Percentiles rank a stretch among this genome's conserved stretches.
phyloP scores from a whole-genome alignment of 345 rosid species.

The Linum trigynum region DNA sequence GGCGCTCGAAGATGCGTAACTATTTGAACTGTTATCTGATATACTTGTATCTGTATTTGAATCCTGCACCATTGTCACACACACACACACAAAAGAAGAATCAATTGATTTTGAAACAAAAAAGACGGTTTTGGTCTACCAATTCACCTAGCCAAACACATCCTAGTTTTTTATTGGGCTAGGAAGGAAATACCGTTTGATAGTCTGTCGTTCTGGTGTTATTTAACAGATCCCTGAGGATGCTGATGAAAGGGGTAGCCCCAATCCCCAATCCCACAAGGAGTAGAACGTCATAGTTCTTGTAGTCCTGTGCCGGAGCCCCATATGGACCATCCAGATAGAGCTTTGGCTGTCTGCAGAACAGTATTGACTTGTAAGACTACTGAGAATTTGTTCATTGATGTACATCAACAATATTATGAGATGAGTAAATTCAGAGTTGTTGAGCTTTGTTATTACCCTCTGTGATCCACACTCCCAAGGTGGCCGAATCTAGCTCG shows the following conservation, averaged over 20 bases:
- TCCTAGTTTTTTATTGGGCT: neutral
- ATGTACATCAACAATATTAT: too few relatives aligned
- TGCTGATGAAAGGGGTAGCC: slow-evolving; percentile 3
- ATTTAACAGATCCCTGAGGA: neutral
- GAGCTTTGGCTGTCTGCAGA: neutral
- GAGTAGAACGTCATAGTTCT: neutral
- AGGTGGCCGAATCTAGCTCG: too few relatives aligned
- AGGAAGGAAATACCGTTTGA: slow-evolving; percentile 34
- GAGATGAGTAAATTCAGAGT: too few relatives aligned
- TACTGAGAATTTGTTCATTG: neutral
- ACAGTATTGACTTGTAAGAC: neutral
- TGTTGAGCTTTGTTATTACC: too few relatives aligned
- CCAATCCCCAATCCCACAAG: slow-evolving; percentile 3
- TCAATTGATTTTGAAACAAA: neutral
- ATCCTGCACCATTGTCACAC: slow-evolving; percentile 26
- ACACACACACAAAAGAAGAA: neutral
- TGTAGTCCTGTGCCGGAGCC: slow-evolving; percentile 6
- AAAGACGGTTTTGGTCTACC: neutral
- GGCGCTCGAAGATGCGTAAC: slow-evolving; percentile 50
- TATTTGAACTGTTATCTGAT: slow-evolving; percentile 65
- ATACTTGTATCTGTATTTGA: slow-evolving; percentile 50
- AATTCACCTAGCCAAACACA: too few relatives aligned
- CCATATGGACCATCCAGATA: slow-evolving; percentile 1
- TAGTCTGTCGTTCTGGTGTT: slow-evolving; percentile 14
- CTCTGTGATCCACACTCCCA: too few relatives aligned